These are phyloP conservation scores for Lactarius deliciosus DNA, from an alignment of 768 basidiomycete species.

Conservation along the genomic window DNA sequence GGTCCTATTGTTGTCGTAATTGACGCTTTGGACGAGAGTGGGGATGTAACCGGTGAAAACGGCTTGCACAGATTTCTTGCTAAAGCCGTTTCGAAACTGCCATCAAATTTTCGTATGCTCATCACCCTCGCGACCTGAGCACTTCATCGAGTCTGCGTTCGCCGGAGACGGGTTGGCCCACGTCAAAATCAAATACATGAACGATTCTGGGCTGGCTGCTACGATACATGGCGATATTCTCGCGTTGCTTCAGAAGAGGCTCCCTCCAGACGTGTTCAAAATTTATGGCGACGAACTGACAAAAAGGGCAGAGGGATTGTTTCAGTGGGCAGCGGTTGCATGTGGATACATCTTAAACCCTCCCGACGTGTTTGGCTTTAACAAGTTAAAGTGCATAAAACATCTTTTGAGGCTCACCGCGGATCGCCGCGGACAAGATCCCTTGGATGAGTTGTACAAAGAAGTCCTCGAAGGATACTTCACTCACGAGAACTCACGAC, in stretches of 20 bases:
- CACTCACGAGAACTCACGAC: background rate
- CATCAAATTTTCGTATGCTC: background rate
- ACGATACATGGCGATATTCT: background rate
- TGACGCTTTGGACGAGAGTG: slow-evolving; percentile 1
- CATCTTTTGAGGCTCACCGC: background rate
- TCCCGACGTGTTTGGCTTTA: background rate
- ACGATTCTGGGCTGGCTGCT: background rate
- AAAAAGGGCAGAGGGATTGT: background rate
- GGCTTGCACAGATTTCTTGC: background rate
- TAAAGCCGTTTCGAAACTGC: background rate
- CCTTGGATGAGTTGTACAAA: background rate
- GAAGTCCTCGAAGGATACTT: background rate
- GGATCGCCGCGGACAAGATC: background rate
- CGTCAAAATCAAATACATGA: background rate
- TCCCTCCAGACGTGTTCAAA: background rate
- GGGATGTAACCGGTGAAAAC: background rate
- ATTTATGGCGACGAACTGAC: background rate
- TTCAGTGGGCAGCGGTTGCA: background rate
- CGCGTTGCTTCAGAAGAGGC: background rate
- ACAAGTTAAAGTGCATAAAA: background rate
- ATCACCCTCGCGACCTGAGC: slow-evolving; percentile 1
- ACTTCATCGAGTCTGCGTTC: background rate
- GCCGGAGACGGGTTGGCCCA: too few relatives aligned
- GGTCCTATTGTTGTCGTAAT: background rate
- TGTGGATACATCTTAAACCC: background rate